A percentile compares a stretch with the other conserved stretches of the same genome.
Evolutionary conservation across 352 stramenopile species (phyloP).

Genomic region (Elongisporangium undulatum): DNA sequence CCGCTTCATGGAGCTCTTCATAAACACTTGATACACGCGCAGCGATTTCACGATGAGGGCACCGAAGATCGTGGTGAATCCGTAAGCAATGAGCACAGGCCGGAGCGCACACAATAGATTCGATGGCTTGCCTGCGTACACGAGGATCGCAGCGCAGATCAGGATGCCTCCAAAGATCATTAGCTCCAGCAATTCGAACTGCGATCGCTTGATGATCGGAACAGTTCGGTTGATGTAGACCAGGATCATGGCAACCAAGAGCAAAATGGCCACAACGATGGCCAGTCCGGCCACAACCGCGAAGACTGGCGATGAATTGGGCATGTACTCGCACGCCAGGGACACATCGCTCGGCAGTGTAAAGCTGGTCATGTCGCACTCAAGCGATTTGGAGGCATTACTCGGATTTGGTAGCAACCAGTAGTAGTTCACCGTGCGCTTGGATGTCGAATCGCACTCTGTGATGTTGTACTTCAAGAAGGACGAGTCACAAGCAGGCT

Average conservation of each 20-base stretch:
- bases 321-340: constrained; percentile 19
- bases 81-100: constrained; percentile 15
- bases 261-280: constrained; percentile 8
- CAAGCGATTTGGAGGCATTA: constrained; percentile 14
- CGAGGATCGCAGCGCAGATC: constrained; percentile 9
- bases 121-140: constrained; percentile 13
- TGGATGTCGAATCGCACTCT: constrained; percentile 15
- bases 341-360: not conserved
- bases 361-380: constrained; percentile 16
- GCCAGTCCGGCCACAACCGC: constrained; percentile 3
- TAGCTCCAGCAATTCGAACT: constrained; percentile 20
- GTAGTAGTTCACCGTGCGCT: constrained; percentile 25
- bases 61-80: constrained; percentile 28
- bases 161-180: constrained; percentile 24
- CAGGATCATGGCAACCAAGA: constrained; percentile 8
- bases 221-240: constrained; percentile 12
- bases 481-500: constrained; percentile 25
- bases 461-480: constrained; percentile 42
- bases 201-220: constrained; percentile 22
- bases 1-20: constrained; percentile 20
- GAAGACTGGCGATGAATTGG: constrained; percentile 11
- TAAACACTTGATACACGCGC: constrained; percentile 39
- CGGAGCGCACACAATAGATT: constrained; percentile 11
- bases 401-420: constrained; percentile 29
- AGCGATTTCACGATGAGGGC: constrained; percentile 27